Percentiles rank a stretch among this genome's conserved stretches.
These are phyloP conservation scores for Malassezia slooffiae DNA, from an alignment of 1,284 basidiomycete genomes.

Conservation along the genomic window DNA sequence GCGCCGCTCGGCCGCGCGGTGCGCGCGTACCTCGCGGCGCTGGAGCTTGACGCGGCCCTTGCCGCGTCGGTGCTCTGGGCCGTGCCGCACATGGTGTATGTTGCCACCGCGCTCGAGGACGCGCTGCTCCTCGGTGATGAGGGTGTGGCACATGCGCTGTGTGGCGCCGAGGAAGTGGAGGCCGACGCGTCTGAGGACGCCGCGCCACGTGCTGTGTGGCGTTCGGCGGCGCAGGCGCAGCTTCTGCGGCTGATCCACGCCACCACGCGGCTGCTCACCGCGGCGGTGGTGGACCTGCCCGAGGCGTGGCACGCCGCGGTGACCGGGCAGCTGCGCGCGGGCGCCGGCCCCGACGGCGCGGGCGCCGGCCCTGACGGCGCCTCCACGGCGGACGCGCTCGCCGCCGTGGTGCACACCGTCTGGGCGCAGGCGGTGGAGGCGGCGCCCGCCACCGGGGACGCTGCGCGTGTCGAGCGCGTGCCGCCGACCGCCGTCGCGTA, in stretches of 20 bases:
- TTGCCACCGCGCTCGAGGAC: slow-evolving; percentile 47
- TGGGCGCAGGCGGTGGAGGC: background rate
- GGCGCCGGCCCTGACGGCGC: background rate
- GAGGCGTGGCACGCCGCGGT: slow-evolving; percentile 9
- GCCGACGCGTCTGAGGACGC: background rate
- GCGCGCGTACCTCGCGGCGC: slow-evolving; percentile 55
- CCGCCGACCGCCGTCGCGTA: background rate
- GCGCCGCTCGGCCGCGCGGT: slow-evolving; percentile 59
- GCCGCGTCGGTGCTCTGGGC: slow-evolving; percentile 53
- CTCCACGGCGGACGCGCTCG: background rate
- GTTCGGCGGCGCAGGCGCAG: background rate
- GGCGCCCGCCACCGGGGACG: background rate
- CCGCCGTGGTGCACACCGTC: background rate
- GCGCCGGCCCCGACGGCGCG: background rate
- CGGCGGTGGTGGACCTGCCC: background rate
- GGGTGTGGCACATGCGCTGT: background rate
- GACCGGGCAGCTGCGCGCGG: background rate
- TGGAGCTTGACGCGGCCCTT: slow-evolving; percentile 56
- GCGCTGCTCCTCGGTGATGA: slow-evolving; percentile 43
- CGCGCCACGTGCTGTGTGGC: too few species aligned
- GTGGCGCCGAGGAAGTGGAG: background rate
- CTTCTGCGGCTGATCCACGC: slow-evolving; percentile 7
- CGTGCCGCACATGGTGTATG: slow-evolving; percentile 44
- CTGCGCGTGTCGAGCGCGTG: too few species aligned
- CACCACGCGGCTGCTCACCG: slow-evolving; percentile 3